These are phyloP conservation scores for Astrothelium macrocarpum DNA, from an alignment of 495 filamentous ascomycete species.

Conservation along the genomic window DNA sequence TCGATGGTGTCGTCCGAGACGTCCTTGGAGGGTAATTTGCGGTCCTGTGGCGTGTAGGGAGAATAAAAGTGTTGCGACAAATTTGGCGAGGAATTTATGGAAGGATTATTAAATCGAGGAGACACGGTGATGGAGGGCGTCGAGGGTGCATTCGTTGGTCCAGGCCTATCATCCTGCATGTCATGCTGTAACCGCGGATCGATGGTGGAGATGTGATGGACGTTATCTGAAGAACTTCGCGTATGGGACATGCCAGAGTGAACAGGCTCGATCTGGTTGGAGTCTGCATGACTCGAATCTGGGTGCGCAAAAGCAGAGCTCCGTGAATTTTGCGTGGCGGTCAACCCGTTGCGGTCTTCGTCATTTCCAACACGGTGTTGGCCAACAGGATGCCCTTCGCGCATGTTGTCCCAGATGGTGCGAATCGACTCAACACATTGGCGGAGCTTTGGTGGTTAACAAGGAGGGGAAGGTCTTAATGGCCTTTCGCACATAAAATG, in stretches of 20 bases:
- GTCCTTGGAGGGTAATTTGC: conserved; percentile 54
- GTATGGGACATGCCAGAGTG: not conserved
- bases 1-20: conserved; percentile 70
- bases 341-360: not conserved
- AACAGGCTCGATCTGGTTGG: not conserved
- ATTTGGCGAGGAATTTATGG: not conserved
- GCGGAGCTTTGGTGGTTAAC: conserved; percentile 3
- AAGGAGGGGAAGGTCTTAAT: not conserved
- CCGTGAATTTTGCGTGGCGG: not conserved
- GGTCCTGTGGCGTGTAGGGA: conserved; percentile 26
- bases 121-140: not conserved
- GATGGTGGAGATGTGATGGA: not conserved
- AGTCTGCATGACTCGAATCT: not conserved
- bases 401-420: conserved; percentile 1
- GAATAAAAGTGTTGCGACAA: not conserved
- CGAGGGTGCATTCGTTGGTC: not conserved
- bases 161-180: not conserved
- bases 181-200: conserved; percentile 1
- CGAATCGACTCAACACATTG: conserved; percentile 2
- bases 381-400: not conserved
- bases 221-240: not conserved
- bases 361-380: not conserved
- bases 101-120: not conserved
- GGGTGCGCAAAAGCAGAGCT: not conserved
- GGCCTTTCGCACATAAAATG: conserved; percentile 2